Percentiles rank a stretch among this genome's conserved stretches.
Conservation (phyloP, 345 rosid genomes). For the Salix brachista region DNA sequence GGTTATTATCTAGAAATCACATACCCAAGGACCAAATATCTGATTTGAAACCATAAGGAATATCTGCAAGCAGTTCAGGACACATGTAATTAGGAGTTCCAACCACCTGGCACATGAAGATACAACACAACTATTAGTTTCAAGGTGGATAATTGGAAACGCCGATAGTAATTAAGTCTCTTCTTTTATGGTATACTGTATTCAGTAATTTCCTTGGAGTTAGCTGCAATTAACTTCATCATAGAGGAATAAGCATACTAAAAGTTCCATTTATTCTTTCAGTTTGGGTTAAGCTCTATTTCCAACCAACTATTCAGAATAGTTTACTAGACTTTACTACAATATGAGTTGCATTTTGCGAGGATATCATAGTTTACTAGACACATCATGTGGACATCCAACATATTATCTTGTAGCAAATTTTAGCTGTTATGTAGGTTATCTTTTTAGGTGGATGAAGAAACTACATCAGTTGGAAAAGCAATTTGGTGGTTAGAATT, state of each 20-base stretch:
- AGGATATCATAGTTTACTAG: neutral
- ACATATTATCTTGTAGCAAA: neutral
- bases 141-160: constrained; percentile 10
- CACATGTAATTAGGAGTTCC: constrained; percentile 99
- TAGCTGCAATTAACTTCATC: constrained; percentile 10
- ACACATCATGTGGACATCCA: neutral
- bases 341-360: neutral
- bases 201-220: neutral
- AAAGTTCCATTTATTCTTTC: neutral
- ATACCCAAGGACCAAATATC: constrained; percentile 99
- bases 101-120: constrained; percentile 64
- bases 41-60: constrained; percentile 97
- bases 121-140: constrained; percentile 8
- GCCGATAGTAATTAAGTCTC: neutral
- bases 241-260: neutral
- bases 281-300: neutral
- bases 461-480: neutral
- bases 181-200: neutral
- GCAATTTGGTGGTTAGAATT: neutral
- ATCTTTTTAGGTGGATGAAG: neutral
- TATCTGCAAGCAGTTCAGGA: constrained; percentile 95
- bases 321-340: neutral
- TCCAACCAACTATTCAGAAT: neutral
- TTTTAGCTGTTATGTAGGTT: neutral
- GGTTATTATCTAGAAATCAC: constrained; percentile 7